These are phyloP conservation scores for Priceomyces carsonii DNA, from an alignment of 805 yeast species.

Conservation along the genomic window DNA sequence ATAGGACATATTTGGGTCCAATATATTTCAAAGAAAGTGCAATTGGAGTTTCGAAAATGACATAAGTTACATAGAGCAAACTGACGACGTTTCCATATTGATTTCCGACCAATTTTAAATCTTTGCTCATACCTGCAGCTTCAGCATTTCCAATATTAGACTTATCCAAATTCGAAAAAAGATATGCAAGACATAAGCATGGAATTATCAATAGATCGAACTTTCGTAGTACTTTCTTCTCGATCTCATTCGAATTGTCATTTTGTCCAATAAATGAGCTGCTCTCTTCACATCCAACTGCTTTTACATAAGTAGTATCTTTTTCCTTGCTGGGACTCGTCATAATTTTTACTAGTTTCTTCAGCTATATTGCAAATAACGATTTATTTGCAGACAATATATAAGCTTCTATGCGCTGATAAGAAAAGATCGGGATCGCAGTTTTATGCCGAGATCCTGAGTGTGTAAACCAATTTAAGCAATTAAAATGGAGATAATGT, in stretches of 20 bases:
- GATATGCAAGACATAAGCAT: slow-evolving; percentile 32
- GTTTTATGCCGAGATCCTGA: too few species aligned
- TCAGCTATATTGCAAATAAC: too few species aligned
- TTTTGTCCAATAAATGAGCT: not conserved
- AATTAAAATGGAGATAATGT: too few species aligned
- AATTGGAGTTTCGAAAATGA: slow-evolving; percentile 38
- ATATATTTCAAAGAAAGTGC: slow-evolving; percentile 37
- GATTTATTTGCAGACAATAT: too few species aligned
- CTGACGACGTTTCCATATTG: slow-evolving; percentile 48
- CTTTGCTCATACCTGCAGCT: slow-evolving; percentile 50
- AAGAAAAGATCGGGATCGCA: too few species aligned
- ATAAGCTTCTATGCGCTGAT: too few species aligned
- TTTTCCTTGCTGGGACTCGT: too few species aligned
- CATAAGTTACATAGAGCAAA: slow-evolving; percentile 49
- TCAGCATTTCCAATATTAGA: slow-evolving; percentile 62
- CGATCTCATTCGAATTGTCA: slow-evolving; percentile 1
- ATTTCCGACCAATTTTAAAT: slow-evolving; percentile 34
- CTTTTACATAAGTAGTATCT: too few species aligned
- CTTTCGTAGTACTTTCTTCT: slow-evolving; percentile 5
- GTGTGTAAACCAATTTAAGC: too few species aligned
- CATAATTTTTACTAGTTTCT: too few species aligned
- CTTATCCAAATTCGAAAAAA: slow-evolving; percentile 51
- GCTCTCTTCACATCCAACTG: too few species aligned
- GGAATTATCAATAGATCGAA: slow-evolving; percentile 2
- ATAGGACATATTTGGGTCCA: too few species aligned